Conservation (phyloP, 2,329 filamentous ascomycete genomes). For the Scolecobasidium constrictum region DNA sequence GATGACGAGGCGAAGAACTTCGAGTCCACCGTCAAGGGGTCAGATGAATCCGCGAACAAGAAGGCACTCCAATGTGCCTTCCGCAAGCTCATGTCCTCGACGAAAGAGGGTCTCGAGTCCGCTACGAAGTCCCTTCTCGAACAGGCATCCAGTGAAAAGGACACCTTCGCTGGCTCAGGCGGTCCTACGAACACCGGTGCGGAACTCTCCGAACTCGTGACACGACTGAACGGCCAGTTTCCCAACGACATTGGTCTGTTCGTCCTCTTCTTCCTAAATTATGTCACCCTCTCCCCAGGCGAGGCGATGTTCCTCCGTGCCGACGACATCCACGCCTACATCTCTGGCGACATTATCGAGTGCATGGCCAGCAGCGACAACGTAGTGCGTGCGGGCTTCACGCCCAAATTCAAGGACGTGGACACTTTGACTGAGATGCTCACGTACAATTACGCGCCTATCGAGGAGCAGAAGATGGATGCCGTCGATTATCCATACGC, state of each 20-base stretch:
- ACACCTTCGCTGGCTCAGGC: conserved; percentile 64
- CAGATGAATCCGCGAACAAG: conserved; percentile 55
- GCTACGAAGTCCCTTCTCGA: conserved; percentile 60
- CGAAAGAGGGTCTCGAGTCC: conserved; percentile 51
- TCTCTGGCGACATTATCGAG: conserved; percentile 90
- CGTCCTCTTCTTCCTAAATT: conserved; percentile 95
- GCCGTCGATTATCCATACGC: conserved; percentile 78
- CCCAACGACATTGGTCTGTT: conserved; percentile 86
- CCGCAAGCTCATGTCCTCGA: conserved; percentile 67
- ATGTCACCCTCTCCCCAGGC: conserved; percentile 73
- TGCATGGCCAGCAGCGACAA: conserved; percentile 99
- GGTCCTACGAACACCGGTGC: conserved; percentile 56
- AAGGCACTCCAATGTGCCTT: conserved; percentile 66
- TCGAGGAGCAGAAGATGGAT: conserved; percentile 86
- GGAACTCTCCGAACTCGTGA: conserved; percentile 65
- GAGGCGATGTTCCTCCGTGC: conserved; percentile 95
- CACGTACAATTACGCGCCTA: conserved; percentile 91
- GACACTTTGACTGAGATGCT: conserved; percentile 79
- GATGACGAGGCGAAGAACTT: conserved; percentile 36
- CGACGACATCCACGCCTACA: conserved; percentile 94
- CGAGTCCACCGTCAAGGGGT: conserved; percentile 38
- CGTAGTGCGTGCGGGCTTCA: conserved; percentile 92
- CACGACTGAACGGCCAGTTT: conserved; percentile 71
- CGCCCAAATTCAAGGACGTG: conserved; percentile 97
- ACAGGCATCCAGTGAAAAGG: conserved; percentile 56